Percentiles rank a stretch among this genome's conserved stretches.
Evolutionary conservation across 495 filamentous ascomycete species (phyloP).

Genomic region (Hypoxylon subgilvum): DNA sequence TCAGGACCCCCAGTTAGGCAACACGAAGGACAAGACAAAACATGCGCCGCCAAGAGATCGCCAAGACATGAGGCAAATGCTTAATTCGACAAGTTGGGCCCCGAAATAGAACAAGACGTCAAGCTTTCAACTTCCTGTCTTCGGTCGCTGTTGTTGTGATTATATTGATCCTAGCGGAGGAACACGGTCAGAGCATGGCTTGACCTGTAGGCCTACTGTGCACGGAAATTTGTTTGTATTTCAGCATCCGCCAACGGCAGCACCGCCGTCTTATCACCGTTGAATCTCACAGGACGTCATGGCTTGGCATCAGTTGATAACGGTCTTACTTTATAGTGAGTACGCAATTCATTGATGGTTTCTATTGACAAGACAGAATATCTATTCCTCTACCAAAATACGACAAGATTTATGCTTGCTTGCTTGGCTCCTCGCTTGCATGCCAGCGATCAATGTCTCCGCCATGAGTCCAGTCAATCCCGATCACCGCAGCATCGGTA

Average conservation of each 20-base stretch:
- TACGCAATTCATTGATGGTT: no score
- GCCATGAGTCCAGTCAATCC: neutral
- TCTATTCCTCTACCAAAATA: neutral
- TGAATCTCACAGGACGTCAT: no score
- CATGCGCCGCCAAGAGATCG: constrained; percentile 41
- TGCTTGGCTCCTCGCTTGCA: neutral
- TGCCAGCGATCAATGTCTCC: neutral
- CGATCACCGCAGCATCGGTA: constrained; percentile 13
- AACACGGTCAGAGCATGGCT: no score
- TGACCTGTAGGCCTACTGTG: no score
- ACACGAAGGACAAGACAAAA: neutral
- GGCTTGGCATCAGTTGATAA: no score
- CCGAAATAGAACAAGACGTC: constrained; percentile 7
- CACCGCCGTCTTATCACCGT: no score
- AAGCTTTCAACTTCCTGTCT: constrained; percentile 13
- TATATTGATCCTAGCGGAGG: no score
- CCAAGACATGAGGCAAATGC: constrained; percentile 42
- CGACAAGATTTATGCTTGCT: constrained; percentile 1
- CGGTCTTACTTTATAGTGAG: no score
- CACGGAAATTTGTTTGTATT: no score
- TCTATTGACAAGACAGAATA: constrained; percentile 23
- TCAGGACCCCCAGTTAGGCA: constrained; percentile 26
- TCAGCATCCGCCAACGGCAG: no score
- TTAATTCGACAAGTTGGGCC: constrained; percentile 31
- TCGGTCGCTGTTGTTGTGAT: no score